Evolutionary conservation across 73 alveolate genomes (phyloP), one percentile per base, ranked within the genome.

Genomic region (Paramecium octaurelia): DNA sequence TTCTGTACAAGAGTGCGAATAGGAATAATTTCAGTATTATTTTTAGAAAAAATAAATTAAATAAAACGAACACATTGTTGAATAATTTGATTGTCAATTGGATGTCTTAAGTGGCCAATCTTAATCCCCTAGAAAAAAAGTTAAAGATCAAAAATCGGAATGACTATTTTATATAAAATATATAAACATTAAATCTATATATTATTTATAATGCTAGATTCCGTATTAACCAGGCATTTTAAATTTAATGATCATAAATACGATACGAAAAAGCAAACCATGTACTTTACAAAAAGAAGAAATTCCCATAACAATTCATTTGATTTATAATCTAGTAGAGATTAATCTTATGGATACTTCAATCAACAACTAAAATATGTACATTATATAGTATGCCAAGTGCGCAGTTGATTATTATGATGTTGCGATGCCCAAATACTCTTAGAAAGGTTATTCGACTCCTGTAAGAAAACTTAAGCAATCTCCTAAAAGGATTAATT

Each of bases 321-420:
- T 64, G 84, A 64, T 27, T 64, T 64, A 64, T 34, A 64, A 64
- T 34, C 84, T 4, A 64, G 84, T 27, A 27, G 84, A 64, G 84
- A 64, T 34, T 60, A 60, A 60, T 27, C 80, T 8, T 23, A 27
- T 60, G 80, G 80, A 31, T 64, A 64, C 46, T 27, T 64, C 24
- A 64, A 64, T 24, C 21, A 64, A 29, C 31, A 64, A 64, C 10
- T 34, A 5, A 64, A 64, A 40, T 64, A 64, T 42, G 50, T 64
- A 64, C 84, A 31, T 34, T 27, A 64, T 12, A 31, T 27, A 31
- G 21, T 64, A 64, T 64, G 84, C 50, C 29, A 64, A 64, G 50
- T 64, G 50, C 27, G 84, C 84, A 27, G 84, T 64, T 31, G 50
- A 64, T 64, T 64, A 64, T 64, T 64, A 64, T 27, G 84, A 64